Conservation (phyloP, 2,329 filamentous ascomycete species). For the Penicillium sp. region DNA sequence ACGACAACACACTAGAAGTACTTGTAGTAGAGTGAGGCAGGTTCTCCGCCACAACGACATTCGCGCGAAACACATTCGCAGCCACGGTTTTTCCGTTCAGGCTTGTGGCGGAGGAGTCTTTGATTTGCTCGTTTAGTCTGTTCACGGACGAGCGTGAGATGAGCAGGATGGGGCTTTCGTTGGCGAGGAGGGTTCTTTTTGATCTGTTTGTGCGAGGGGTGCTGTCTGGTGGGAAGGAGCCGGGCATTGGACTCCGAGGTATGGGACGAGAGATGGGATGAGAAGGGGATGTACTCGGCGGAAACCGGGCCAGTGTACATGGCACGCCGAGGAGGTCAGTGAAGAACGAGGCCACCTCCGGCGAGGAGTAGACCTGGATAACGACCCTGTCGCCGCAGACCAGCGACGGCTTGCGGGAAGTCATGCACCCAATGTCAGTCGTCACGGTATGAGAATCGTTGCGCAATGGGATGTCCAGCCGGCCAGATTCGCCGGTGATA, state of each 20-base stretch:
- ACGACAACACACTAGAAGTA: neutral
- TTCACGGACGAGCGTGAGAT: constrained; percentile 78
- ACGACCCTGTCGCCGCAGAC: constrained; percentile 80
- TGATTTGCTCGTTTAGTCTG: constrained; percentile 70
- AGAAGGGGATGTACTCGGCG: constrained; percentile 60
- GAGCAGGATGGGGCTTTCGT: constrained; percentile 88
- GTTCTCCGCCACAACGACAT: constrained; percentile 68
- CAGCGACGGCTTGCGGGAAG: constrained; percentile 50
- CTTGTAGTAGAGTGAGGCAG: constrained; percentile 21
- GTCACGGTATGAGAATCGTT: constrained; percentile 54
- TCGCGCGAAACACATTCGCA: constrained; percentile 79
- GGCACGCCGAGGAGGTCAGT: constrained; percentile 69
- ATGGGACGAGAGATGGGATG: constrained; percentile 35
- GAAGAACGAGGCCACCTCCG: constrained; percentile 70
- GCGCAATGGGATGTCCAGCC: constrained; percentile 34
- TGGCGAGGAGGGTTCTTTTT: constrained; percentile 64
- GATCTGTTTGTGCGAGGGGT: constrained; percentile 9
- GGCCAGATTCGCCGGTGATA: constrained; percentile 44
- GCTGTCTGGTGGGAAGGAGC: constrained; percentile 48
- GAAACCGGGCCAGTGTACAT: constrained; percentile 80
- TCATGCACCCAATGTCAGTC: constrained; percentile 51
- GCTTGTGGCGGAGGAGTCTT: constrained; percentile 34
- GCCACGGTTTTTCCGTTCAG: constrained; percentile 52
- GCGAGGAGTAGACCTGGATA: constrained; percentile 65
- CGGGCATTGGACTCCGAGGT: constrained; percentile 39